Percentiles rank a stretch among this genome's conserved stretches.
phyloP scores from a whole-genome alignment of 495 filamentous ascomycete genomes.

The Penicillium cataractarum region DNA sequence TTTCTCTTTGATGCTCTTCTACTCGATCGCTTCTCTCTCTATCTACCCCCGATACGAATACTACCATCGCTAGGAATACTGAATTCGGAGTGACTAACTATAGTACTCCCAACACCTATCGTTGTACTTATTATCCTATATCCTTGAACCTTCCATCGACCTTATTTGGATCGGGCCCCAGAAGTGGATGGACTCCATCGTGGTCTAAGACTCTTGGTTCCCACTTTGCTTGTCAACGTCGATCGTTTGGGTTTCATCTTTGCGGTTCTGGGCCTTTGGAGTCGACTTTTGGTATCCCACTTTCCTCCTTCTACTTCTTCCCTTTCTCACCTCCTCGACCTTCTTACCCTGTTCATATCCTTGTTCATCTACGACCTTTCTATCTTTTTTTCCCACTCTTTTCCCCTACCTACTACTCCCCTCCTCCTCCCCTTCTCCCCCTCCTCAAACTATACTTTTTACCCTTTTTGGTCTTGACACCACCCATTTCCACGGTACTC shows the following conservation, averaged over 20 bases:
- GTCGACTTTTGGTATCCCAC: background rate
- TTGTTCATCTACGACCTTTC: conserved; percentile 4
- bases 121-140: background rate
- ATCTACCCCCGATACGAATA: background rate
- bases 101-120: no score
- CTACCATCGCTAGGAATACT: background rate
- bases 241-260: conserved; percentile 17
- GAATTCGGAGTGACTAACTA: background rate
- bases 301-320: conserved; percentile 4
- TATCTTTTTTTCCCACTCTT: background rate
- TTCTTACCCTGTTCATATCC: conserved; percentile 10
- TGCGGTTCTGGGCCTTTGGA: conserved; percentile 6
- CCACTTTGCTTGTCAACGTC: conserved; percentile 7
- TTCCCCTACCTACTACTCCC: background rate
- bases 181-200: conserved; percentile 9
- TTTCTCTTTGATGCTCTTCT: background rate
- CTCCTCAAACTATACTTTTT: background rate
- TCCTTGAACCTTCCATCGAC: background rate
- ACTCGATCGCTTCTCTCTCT: background rate
- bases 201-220: conserved; percentile 20
- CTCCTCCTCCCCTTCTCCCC: conserved; percentile 5
- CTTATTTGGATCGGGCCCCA: background rate
- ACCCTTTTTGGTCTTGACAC: background rate
- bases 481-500: conserved; percentile 25
- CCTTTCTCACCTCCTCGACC: conserved; percentile 13